Evolutionary conservation across 371 early-diverging fungal genomes (phyloP), one percentile per base, ranked within the genome.

Genomic region (Zychaea mexicana): DNA sequence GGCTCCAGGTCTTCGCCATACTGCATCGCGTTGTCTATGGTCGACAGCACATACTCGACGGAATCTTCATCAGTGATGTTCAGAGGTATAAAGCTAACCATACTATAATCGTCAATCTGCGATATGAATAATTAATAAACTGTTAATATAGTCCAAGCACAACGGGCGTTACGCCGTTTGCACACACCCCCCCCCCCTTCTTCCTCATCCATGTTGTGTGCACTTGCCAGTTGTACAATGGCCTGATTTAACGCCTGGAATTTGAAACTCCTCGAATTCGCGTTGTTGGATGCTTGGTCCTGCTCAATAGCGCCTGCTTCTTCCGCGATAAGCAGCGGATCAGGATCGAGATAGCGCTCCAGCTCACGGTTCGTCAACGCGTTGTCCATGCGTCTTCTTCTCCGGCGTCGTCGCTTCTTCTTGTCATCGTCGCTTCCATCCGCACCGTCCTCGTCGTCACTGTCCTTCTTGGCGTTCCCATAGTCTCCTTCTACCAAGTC

Each of bases 1-100:
- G 97, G 96, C 66, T 98, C 98, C 36, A 89, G 78, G 74, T 97
- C 99, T 80, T 99, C 99, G 31, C 96, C 98, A 76, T 92, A 97
- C 77, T 99, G 99, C 52, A 97, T 88, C 0, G 98, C 94, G 69
- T 94, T 91, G 77, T 99, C 99, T 8, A 97, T 90, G 57, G 92
- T 92, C 17, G 90, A 89, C 27, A 98, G 76, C 8, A 98, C 83
- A 31, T 89, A 85, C 22, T 89, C 90, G 24, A 99, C 81, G 8
- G 94, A 94, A 66, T 98, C 98, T 72, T 99, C 98, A 74, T 99
- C 96, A 42, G 85, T 85, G 64, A 96, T 93, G 75, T 99, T 92
- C 26, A 99, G 82, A 33, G 98, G 97, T 62, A 98, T 73, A 75
- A 97, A 97, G 57, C 88, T 86, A 32, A 99, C 96, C 96, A 99